These are phyloP conservation scores for Ophiostoma piceae DNA, from an alignment of 2,329 filamentous ascomycete genomes.

Conservation along the genomic window DNA sequence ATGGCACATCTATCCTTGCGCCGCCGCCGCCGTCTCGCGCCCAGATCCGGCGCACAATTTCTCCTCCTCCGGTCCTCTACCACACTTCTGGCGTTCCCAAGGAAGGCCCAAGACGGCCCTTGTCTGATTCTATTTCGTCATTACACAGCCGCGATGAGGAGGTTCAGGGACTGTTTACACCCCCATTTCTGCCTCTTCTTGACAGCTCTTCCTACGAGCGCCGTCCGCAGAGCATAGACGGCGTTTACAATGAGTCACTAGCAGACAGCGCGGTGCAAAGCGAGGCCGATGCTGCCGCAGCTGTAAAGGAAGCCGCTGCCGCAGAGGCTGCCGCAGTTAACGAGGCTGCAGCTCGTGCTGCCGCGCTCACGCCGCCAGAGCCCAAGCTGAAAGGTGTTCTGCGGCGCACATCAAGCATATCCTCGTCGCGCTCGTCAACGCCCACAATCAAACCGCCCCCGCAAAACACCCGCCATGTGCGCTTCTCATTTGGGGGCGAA, in stretches of 20 bases:
- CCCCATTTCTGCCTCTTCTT: conserved; percentile 57
- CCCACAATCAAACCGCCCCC: neutral
- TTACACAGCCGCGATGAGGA: conserved; percentile 47
- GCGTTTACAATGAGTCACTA: neutral
- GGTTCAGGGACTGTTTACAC: conserved; percentile 59
- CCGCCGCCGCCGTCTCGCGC: conserved; percentile 23
- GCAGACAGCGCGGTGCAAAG: neutral
- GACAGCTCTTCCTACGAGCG: conserved; percentile 38
- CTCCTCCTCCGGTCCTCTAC: conserved; percentile 40
- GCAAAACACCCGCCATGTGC: conserved; percentile 45
- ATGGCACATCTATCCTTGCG: conserved; percentile 28
- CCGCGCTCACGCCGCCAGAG: conserved; percentile 22
- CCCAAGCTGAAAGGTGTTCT: conserved; percentile 54
- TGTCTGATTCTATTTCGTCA: conserved; percentile 24
- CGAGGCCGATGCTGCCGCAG: conserved; percentile 20
- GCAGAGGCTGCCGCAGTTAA: conserved; percentile 18
- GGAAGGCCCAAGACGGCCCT: conserved; percentile 32
- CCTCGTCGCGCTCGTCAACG: conserved; percentile 28
- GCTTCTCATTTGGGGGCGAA: conserved; percentile 56
- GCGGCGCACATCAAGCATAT: conserved; percentile 50
- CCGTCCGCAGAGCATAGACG: conserved; percentile 25
- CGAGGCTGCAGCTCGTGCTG: conserved; percentile 23
- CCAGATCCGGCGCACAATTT: conserved; percentile 29
- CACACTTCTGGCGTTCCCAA: conserved; percentile 37
- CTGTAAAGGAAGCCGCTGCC: conserved; percentile 19